Percentiles rank a stretch among this genome's conserved stretches.
Conservation (phyloP, 257 asterid species). For the Solanum paucissectum region DNA sequence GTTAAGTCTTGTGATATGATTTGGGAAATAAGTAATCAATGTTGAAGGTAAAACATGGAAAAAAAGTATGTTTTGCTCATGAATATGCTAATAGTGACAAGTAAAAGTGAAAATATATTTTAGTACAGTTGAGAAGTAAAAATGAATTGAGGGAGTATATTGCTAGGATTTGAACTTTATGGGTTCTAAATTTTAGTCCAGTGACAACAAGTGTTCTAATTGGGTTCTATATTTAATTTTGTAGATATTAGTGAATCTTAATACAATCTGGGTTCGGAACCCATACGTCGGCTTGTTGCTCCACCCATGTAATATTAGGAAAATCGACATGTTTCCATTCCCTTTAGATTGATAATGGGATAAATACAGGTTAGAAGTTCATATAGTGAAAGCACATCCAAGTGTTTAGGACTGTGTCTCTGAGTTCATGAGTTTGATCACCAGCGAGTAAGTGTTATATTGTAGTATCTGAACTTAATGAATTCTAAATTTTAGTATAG, state of each 20-base stretch:
- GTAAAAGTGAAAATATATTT: not conserved
- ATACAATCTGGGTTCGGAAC: not conserved
- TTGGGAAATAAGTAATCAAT: not conserved
- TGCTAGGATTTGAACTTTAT: not conserved
- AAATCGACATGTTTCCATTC: not conserved
- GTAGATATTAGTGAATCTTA: not conserved
- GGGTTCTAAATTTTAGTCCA: not conserved
- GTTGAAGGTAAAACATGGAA: not conserved
- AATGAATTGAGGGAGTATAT: not conserved
- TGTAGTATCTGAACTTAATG: not conserved
- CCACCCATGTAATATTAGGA: not conserved
- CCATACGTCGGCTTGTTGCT: not conserved
- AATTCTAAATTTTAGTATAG: not conserved
- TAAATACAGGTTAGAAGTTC: not conserved
- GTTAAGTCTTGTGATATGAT: not conserved
- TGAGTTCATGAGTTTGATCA: conserved; percentile 29
- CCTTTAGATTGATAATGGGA: not conserved
- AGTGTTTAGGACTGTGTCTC: not conserved
- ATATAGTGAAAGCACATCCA: not conserved
- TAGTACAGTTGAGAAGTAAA: not conserved
- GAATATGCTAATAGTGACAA: not conserved
- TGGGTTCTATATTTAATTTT: not conserved
- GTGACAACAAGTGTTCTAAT: not conserved
- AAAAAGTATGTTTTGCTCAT: not conserved
- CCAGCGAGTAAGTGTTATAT: conserved; percentile 43